Base-by-base conservation (phyloP, 768 basidiomycete species). In the Suillus subaureus region DNA sequence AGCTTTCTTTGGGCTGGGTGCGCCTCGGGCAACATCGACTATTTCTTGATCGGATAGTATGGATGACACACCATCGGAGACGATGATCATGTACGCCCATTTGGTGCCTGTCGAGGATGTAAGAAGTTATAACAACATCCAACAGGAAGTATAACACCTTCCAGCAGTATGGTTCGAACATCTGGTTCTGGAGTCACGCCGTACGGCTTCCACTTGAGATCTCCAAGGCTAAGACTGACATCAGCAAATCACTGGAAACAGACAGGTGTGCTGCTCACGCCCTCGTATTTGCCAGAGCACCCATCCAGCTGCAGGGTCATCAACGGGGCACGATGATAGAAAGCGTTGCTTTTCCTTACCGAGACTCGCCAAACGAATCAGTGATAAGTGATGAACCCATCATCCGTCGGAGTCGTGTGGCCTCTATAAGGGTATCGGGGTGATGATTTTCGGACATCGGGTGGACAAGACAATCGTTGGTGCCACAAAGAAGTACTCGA, bases 401-500 rank as follows among this genome's bases (percentile, higher is more conserved):
- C 87, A 95, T 92, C 62, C 92, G 85, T 39, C 96, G 85, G 62
- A 99, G 79, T 52, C 97, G 84, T 52, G 87, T 88, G 37, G 92
- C 87, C 75, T 99, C 97, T 12, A 93, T 83, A 40, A 89, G 89
- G 28, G 93, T 85, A 70, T 99, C 97, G n/a, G 95, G 91, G 74
- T 98, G 97, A 74, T 99, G 97, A 35, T 87, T 90, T 79, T 98
- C 94, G 0, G 97, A 97, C 86, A 99, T 92, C 2, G 93, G 86
- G 55, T 85, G 79, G n/a, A 89, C 93, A 54, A 82, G 79, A 1
- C 95, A 96, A 37, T 85, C 86, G 23, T 89, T 79, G 0, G 89
- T 88, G 7, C 90, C 83, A 65, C 93, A 93, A 47, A 99, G 79
- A 15, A 99, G 75, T 6, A 96, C 93, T 43, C 94, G 87, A 2